Evolutionary conservation across 352 stramenopile species (phyloP), one percentile per base, ranked within the genome.

Genomic region (Thalassiosira mediterranea): DNA sequence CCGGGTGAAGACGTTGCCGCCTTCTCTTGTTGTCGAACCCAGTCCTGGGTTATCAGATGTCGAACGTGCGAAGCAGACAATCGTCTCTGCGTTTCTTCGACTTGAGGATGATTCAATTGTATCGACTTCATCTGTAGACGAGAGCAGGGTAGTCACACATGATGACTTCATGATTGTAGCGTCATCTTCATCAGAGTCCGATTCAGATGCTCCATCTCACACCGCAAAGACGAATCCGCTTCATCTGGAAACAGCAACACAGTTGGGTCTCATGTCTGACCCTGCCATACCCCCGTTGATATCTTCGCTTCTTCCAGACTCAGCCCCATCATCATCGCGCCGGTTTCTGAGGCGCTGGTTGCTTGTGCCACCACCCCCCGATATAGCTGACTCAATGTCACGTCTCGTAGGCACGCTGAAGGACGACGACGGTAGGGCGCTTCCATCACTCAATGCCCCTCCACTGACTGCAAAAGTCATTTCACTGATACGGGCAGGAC

Each of bases 401-500:
- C 29, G 34, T 17, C 28, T 92, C n/a, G 74, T 92, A 5, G 3
- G 37, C 31, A 67, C 60, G 25, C 42, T 90, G 3, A 75, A 84
- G 38, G 32, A 64, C 11, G 65, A 81, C 5, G 47, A 63, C 42
- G 21, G 62, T 28, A 60, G 31, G 37, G 52, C 81, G 2, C 37
- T 92, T 0, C 86, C 86, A 32, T 61, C 72, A 3, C 46, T 92
- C 3, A 38, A 37, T 38, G 75, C 87, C 3, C 83, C 82, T 29
- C 70, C 79, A 21, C 48, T 83, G 11, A 69, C 89, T 5, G 90
- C 88, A 10, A 94, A 94, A 71, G 70, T 92, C 3, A 70, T 93
- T 4, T 81, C 85, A 17, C 58, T 95, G 68, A 83, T 95, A 44
- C 66, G 80, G 17, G 83, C 82, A 28, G 78, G 81, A n/a, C 86